Conservation (phyloP, 2,329 filamentous ascomycete species). For the Ambrosiella xylebori region DNA sequence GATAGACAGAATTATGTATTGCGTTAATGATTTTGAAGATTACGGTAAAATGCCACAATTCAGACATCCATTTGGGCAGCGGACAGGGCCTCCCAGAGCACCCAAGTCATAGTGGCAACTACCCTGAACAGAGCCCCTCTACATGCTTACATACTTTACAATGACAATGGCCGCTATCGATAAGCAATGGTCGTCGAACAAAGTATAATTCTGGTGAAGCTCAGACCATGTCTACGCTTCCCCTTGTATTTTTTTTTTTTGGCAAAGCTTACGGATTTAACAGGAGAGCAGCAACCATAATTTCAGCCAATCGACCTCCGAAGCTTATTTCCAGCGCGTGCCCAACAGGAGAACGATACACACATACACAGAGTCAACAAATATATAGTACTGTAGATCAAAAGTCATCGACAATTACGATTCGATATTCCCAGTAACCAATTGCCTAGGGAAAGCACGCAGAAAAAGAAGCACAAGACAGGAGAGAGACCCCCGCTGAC, state of each 20-base stretch:
- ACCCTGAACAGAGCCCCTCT: not conserved
- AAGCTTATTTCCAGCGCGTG: constrained; percentile 1
- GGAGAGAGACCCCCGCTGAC: not conserved
- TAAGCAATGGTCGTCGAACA: not conserved
- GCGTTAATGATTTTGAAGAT: not conserved
- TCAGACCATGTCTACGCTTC: not conserved
- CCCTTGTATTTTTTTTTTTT: not conserved
- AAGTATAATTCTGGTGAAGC: not conserved
- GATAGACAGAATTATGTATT: constrained; percentile 1
- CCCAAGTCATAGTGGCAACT: not conserved
- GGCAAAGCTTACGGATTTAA: not conserved
- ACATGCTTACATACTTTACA: not conserved
- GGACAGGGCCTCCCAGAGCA: not conserved
- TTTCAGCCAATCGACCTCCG: not conserved
- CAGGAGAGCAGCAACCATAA: not conserved
- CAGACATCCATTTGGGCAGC: not conserved
- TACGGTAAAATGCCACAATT: not conserved
- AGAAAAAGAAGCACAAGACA: not conserved
- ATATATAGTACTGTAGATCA: not conserved
- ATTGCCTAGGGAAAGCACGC: not conserved
- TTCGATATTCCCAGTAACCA: not conserved
- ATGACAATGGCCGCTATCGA: not conserved
- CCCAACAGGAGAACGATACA: not conserved
- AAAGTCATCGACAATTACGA: not conserved
- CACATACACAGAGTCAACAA: not conserved